phyloP scores from a whole-genome alignment of 176 grass and related monocot genomes.

The Musa schizocarpa region DNA sequence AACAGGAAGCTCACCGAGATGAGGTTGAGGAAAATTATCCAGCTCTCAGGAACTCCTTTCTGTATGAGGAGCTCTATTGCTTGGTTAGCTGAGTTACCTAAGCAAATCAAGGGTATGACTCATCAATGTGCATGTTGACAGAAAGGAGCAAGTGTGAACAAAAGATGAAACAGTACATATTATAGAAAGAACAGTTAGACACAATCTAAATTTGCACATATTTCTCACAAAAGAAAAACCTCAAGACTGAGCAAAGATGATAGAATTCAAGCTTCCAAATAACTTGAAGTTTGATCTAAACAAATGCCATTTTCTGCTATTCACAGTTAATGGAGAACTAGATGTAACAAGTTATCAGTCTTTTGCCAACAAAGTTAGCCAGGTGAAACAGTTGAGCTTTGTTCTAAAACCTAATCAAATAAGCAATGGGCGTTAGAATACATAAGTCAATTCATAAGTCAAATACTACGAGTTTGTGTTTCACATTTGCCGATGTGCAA shows the following conservation, averaged over 20 bases:
- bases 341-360: too few relatives aligned
- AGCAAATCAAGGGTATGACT: not conserved
- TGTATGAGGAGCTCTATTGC: slow-evolving; percentile 95
- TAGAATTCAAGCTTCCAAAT: too few relatives aligned
- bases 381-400: too few relatives aligned
- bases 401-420: too few relatives aligned
- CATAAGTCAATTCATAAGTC: not conserved
- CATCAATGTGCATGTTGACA: not conserved
- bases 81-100: slow-evolving; percentile 89
- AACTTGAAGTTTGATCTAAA: too few relatives aligned
- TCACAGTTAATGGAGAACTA: too few relatives aligned
- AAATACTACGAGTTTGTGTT: not conserved
- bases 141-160: not conserved
- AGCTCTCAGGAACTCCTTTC: slow-evolving; percentile 81
- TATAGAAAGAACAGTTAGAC: not conserved
- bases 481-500: not conserved
- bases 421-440: too few relatives aligned
- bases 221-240: too few relatives aligned
- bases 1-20: slow-evolving; percentile 51
- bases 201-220: not conserved
- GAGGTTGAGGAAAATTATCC: slow-evolving; percentile 95
- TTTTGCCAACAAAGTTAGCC: too few relatives aligned
- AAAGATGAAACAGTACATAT: not conserved
- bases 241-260: too few relatives aligned
- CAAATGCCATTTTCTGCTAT: too few relatives aligned